These are phyloP conservation scores for Cordyceps cicadae DNA, from an alignment of 2,329 filamentous ascomycete genomes.

Conservation along the genomic window DNA sequence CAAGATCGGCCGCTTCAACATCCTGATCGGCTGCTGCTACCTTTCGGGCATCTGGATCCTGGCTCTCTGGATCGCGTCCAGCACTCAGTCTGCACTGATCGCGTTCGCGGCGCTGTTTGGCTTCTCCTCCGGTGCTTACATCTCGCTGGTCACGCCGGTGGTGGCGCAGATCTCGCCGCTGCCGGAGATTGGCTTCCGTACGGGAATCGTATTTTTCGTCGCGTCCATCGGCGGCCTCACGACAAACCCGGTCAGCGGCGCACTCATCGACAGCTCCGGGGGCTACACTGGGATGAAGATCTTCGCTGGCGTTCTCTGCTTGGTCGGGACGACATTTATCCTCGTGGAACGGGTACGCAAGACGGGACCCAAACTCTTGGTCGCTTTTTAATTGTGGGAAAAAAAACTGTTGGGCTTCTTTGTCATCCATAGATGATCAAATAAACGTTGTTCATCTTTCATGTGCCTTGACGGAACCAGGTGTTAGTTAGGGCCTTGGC, in stretches of 20 bases:
- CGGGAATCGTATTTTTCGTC: slow-evolving; percentile 39
- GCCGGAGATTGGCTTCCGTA: slow-evolving; percentile 40
- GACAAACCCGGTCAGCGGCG: slow-evolving; percentile 48
- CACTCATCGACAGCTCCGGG: slow-evolving; percentile 24
- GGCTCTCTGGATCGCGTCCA: slow-evolving; percentile 31
- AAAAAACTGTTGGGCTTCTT: background rate
- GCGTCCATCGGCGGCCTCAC: slow-evolving; percentile 48
- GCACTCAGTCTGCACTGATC: slow-evolving; percentile 19
- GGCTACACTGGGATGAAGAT: slow-evolving; percentile 30
- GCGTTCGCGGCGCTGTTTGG: slow-evolving; percentile 27
- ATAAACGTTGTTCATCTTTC: background rate
- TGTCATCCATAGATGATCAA: background rate
- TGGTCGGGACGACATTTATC: slow-evolving; percentile 22
- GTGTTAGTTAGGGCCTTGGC: slow-evolving; percentile 1
- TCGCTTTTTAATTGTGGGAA: background rate
- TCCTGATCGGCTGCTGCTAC: slow-evolving; percentile 33
- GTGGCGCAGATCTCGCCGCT: slow-evolving; percentile 45
- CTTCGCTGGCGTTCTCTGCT: slow-evolving; percentile 26
- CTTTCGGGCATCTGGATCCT: slow-evolving; percentile 26
- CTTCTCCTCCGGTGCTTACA: slow-evolving; percentile 27
- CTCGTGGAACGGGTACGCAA: slow-evolving; percentile 18
- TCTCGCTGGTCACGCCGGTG: slow-evolving; percentile 24
- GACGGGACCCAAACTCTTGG: slow-evolving; percentile 20
- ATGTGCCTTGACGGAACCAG: background rate
- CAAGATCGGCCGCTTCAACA: slow-evolving; percentile 21